These are phyloP conservation scores for Gnomoniopsis sp. DNA, from an alignment of 2,329 filamentous ascomycete genomes.

Conservation along the genomic window DNA sequence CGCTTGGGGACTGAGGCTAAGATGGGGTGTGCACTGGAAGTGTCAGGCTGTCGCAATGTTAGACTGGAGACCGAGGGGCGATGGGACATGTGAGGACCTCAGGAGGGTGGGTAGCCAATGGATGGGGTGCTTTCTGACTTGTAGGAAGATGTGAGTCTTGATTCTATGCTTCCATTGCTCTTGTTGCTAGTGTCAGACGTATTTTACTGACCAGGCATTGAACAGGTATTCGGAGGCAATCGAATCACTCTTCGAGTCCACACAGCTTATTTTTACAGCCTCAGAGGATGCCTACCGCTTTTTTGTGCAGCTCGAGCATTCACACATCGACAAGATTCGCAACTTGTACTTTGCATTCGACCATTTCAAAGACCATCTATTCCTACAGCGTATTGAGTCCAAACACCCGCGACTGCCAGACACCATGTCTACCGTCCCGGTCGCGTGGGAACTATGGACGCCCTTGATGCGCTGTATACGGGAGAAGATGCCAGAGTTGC, in stretches of 20 bases:
- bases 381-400: slow-evolving; percentile 17
- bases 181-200: not conserved
- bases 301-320: slow-evolving; percentile 21
- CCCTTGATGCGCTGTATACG: slow-evolving; percentile 13
- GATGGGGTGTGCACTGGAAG: slow-evolving; percentile 25
- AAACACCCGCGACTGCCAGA: slow-evolving; percentile 8
- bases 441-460: slow-evolving; percentile 14
- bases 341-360: slow-evolving; percentile 21
- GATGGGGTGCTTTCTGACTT: slow-evolving; percentile 22
- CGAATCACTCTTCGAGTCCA: slow-evolving; percentile 21
- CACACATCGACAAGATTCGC: slow-evolving; percentile 16
- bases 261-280: slow-evolving; percentile 25
- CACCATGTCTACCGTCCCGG: slow-evolving; percentile 4
- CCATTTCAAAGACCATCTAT: slow-evolving; percentile 24
- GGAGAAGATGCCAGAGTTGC: slow-evolving; percentile 11
- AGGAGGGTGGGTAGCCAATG: slow-evolving; percentile 11
- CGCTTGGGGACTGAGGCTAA: slow-evolving; percentile 21
- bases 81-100: slow-evolving; percentile 10
- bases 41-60: slow-evolving; percentile 23
- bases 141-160: slow-evolving; percentile 23
- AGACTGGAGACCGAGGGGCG: slow-evolving; percentile 19
- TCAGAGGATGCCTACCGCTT: slow-evolving; percentile 24
- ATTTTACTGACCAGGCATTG: not conserved
- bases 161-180: not conserved
- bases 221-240: slow-evolving; percentile 23